Percentiles rank a stretch among this genome's conserved stretches.
phyloP scores from a whole-genome alignment of 352 stramenopile species.

The Thalassiosira exigua region DNA sequence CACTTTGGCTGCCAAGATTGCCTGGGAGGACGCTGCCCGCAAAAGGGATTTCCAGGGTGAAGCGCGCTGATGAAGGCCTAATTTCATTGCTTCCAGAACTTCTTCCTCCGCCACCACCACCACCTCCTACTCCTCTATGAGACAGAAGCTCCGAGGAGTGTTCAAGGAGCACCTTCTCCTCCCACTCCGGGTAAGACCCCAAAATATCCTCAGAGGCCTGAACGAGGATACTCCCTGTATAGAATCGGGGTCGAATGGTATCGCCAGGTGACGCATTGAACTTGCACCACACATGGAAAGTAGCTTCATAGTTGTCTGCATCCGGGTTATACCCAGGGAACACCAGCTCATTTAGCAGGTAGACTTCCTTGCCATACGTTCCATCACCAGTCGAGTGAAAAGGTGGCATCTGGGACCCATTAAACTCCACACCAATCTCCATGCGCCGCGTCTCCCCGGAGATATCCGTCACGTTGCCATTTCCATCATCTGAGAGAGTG shows the following conservation, averaged over 20 bases:
- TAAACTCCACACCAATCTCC: slow-evolving; percentile 47
- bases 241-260: slow-evolving; percentile 30
- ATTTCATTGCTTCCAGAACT: too few relatives aligned
- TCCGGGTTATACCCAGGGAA: slow-evolving; percentile 22
- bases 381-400: too few relatives aligned
- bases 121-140: slow-evolving; percentile 29
- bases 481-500: slow-evolving; percentile 24
- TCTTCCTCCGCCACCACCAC: too few relatives aligned
- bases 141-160: slow-evolving; percentile 6
- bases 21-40: slow-evolving; percentile 45
- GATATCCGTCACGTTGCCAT: slow-evolving; percentile 35
- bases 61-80: slow-evolving; percentile 24
- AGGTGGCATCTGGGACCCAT: too few relatives aligned
- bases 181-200: slow-evolving; percentile 57
- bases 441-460: slow-evolving; percentile 30
- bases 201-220: slow-evolving; percentile 43
- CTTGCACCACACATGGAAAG: slow-evolving; percentile 48
- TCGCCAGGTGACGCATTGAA: slow-evolving; percentile 31
- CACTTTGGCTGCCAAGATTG: slow-evolving; percentile 47
- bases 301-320: slow-evolving; percentile 27
- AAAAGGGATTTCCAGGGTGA: slow-evolving; percentile 62
- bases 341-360: slow-evolving; percentile 40
- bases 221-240: slow-evolving; percentile 64
- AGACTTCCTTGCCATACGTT: too few relatives aligned
- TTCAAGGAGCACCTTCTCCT: slow-evolving; percentile 41